phyloP scores from a whole-genome alignment of 768 basidiomycete species.

The Tylopilus sp. region DNA sequence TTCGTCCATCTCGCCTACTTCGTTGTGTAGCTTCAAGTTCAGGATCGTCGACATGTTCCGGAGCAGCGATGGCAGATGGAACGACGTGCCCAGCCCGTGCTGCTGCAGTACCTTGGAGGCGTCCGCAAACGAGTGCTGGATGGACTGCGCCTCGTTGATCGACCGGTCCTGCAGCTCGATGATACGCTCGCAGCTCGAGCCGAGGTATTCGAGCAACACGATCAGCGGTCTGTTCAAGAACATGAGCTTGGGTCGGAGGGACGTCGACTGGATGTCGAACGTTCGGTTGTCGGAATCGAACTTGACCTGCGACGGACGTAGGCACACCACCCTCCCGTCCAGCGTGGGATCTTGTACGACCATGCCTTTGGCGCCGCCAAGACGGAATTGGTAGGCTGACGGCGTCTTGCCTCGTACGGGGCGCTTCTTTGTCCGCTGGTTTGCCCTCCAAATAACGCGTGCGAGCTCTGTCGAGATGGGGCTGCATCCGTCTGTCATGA shows the following conservation, averaged over 20 bases:
- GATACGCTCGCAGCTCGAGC: constrained; percentile 34
- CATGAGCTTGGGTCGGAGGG: constrained; percentile 39
- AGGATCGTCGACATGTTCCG: constrained; percentile 35
- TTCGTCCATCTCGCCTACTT: neutral
- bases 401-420: constrained; percentile 25
- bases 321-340: constrained; percentile 32
- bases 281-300: constrained; percentile 39
- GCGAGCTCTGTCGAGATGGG: constrained; percentile 40
- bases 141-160: constrained; percentile 35
- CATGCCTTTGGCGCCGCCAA: constrained; percentile 49
- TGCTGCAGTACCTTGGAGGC: constrained; percentile 40
- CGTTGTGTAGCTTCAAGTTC: constrained; percentile 23
- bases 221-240: constrained; percentile 49
- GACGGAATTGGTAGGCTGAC: constrained; percentile 43
- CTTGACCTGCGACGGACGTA: constrained; percentile 48
- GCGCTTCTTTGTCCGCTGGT: constrained; percentile 30
- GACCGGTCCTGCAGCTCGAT: constrained; percentile 36
- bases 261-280: constrained; percentile 48
- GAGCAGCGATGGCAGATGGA: constrained; percentile 42
- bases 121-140: constrained; percentile 32
- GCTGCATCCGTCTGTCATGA: constrained; percentile 54
- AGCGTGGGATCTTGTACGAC: constrained; percentile 41
- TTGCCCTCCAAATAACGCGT: constrained; percentile 33
- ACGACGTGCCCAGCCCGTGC: constrained; percentile 46
- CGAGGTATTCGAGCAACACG: constrained; percentile 45